Conservation (phyloP, 2,329 filamentous ascomycete species). For the Xylaria multiplex region DNA sequence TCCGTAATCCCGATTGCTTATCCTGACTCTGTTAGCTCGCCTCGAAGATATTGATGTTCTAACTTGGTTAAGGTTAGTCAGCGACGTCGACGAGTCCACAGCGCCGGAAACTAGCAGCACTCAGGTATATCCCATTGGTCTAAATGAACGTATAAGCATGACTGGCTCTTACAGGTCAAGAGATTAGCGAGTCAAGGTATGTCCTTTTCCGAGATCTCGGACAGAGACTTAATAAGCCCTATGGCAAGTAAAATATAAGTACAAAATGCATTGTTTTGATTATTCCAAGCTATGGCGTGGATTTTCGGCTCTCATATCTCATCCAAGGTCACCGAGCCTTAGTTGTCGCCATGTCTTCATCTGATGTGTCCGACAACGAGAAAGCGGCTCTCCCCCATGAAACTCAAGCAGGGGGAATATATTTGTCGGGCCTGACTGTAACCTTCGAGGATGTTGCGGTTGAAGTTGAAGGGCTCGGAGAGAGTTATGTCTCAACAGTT, state of each 20-base stretch:
- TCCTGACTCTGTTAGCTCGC: background rate
- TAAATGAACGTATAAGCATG: background rate
- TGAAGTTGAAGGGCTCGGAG: constrained; percentile 13
- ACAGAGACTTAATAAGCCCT: background rate
- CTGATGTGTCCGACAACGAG: constrained; percentile 6
- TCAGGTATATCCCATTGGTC: background rate
- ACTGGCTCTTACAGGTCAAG: background rate
- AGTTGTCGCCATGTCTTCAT: constrained; percentile 8
- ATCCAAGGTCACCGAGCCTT: background rate
- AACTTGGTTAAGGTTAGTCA: background rate
- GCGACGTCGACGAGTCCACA: background rate
- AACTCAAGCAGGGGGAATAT: background rate
- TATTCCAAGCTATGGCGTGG: background rate
- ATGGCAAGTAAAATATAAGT: background rate
- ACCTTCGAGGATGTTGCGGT: constrained; percentile 14
- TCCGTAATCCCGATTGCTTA: constrained; percentile 21
- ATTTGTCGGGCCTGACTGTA: constrained; percentile 14
- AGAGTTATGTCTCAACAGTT: constrained; percentile 22
- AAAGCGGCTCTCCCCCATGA: background rate
- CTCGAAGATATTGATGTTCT: background rate
- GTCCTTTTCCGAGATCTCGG: constrained; percentile 4
- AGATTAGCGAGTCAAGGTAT: background rate
- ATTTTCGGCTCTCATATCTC: background rate
- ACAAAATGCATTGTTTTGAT: background rate
- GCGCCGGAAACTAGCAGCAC: background rate